A percentile compares a stretch with the other conserved stretches of the same genome.
Conservation (phyloP, 805 yeast genomes). For the Sungouiozyma ichnusensis region DNA sequence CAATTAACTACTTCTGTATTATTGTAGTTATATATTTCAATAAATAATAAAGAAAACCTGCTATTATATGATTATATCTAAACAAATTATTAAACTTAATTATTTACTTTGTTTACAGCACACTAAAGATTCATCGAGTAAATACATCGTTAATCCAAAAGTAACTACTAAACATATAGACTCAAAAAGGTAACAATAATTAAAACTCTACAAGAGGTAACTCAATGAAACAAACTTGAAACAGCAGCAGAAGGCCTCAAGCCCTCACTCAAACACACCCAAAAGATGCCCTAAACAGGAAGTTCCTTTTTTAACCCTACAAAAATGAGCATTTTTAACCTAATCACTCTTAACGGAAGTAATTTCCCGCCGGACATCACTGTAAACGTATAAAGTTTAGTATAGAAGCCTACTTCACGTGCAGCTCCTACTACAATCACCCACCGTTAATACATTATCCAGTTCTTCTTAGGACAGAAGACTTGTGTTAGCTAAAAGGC, state of each 20-base stretch:
- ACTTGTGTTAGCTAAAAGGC: not conserved
- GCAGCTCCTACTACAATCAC: too few relatives aligned
- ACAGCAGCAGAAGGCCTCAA: too few relatives aligned
- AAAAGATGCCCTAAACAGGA: not conserved
- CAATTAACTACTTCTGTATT: constrained; percentile 72
- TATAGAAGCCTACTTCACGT: too few relatives aligned
- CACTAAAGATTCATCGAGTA: constrained; percentile 2
- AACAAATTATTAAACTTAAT: too few relatives aligned
- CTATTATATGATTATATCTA: constrained; percentile 1
- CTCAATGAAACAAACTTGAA: not conserved
- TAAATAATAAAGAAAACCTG: too few relatives aligned
- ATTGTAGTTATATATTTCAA: constrained; percentile 40
- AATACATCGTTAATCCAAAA: constrained; percentile 1
- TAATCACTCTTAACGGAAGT: not conserved
- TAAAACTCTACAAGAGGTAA: not conserved
- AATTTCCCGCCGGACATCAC: too few relatives aligned
- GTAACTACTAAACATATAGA: too few relatives aligned
- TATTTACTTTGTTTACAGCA: constrained; percentile 2
- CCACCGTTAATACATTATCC: too few relatives aligned
- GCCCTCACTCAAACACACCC: not conserved
- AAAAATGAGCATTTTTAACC: not conserved
- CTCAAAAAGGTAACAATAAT: too few relatives aligned
- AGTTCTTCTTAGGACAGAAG: not conserved
- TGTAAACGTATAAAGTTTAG: too few relatives aligned
- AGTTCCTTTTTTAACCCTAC: not conserved